These are phyloP conservation scores for Entamoeba moshkovskii DNA, from an alignment of 208 protist genomes.

Conservation along the genomic window DNA sequence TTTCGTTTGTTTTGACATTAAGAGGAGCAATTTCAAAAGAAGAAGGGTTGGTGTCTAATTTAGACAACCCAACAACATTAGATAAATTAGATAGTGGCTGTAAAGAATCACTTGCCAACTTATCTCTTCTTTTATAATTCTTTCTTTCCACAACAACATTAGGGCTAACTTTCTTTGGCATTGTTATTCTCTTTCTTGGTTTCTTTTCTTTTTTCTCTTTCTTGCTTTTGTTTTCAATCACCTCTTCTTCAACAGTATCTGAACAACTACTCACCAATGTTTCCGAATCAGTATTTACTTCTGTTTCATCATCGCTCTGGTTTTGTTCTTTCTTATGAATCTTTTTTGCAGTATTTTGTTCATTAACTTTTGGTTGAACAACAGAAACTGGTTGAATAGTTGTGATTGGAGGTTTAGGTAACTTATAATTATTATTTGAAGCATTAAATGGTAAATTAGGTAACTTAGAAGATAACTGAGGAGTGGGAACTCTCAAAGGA, in stretches of 20 bases:
- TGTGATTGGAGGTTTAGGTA: not conserved
- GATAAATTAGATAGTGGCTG: too few species aligned
- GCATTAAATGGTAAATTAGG: not conserved
- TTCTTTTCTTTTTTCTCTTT: not conserved
- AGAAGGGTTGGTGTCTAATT: too few species aligned
- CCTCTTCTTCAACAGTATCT: not conserved
- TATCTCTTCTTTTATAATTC: too few species aligned
- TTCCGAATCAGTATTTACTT: not conserved
- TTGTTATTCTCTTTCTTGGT: not conserved
- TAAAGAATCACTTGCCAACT: too few species aligned
- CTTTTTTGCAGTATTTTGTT: not conserved
- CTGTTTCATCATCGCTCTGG: not conserved
- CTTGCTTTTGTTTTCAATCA: not conserved
- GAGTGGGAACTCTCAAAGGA: not conserved
- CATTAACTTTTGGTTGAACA: not conserved
- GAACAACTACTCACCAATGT: not conserved
- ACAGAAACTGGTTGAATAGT: not conserved
- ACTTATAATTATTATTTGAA: not conserved
- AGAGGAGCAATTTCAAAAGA: too few species aligned
- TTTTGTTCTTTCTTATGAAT: not conserved
- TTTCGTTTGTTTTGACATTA: too few species aligned
- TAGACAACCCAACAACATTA: too few species aligned
- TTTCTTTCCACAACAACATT: too few species aligned
- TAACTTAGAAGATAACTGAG: not conserved
- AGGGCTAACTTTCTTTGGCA: slow-evolving; percentile 5